Base-by-base conservation (phyloP, 768 basidiomycete genomes). In the Suillus subalutaceus region DNA sequence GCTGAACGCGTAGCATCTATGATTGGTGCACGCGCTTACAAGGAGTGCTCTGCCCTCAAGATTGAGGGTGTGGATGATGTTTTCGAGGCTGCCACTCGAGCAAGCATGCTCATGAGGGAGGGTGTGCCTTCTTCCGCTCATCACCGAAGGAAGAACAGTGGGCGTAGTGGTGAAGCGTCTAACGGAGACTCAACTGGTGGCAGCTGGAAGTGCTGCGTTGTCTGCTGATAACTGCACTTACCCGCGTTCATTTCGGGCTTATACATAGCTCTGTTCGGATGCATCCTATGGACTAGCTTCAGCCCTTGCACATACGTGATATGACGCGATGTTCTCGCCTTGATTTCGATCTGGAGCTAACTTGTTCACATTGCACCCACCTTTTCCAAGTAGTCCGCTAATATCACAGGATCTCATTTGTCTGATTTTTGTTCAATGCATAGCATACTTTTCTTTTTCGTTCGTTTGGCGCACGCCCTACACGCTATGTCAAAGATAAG, bases 1-100 rank as follows among this genome's bases (percentile, higher is more conserved):
- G 97, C 92, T 30, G 91, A 95, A 80, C 85, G 86, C 40, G 91
- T 93, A 26, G 94, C 96, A 3, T 81, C 83, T 38, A 84, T 82
- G 44, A 98, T 99, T 68, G 96, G 96, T 35, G 97, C 97, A 37
- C 87, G 94, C 35, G 91, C 89, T 50, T 99, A 98, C 83, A 95
- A 94, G 76, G 97, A 98, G 76, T 97, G 96, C 72, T 94, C 92
- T 12, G 92, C 95, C 37, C 82, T 96, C 60, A 91, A 89, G 80
- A 92, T 93, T 63, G 90, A 93, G 79, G 95, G 95, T 63, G 95
- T 97, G 16, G 97, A 99, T 77, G 94, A 97, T 71, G 94, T 98
- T 55, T 99, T 99, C 71, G 97, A 99, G 81, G 92, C 93, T 0
- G 97, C 97, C 40, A 99, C 97, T 13, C 84, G 97, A 53, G 96